phyloP scores from a whole-genome alignment of 805 yeast genomes.

The Saccharomycopsis sp. region DNA sequence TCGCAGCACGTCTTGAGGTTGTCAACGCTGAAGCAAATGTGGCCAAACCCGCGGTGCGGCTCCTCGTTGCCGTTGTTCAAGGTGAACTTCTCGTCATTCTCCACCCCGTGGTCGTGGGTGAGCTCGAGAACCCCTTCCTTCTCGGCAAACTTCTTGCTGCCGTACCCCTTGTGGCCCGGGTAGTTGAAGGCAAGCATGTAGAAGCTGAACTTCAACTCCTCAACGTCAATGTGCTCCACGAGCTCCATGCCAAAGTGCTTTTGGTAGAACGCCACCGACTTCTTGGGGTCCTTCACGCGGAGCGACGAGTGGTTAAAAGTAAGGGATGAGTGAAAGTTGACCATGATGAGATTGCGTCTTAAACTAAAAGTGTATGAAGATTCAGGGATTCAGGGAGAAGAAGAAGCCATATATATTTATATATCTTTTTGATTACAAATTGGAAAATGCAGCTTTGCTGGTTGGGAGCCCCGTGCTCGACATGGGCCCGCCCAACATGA shows the following conservation, averaged over 20 bases:
- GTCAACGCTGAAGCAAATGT: conserved; percentile 80
- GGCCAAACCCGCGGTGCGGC: conserved; percentile 89
- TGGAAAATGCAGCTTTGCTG: no score
- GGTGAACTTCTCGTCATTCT: conserved; percentile 44
- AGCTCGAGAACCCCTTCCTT: conserved; percentile 72
- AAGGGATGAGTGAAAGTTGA: conserved; percentile 22
- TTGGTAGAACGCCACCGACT: conserved; percentile 63
- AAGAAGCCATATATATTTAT: no score
- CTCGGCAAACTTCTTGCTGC: conserved; percentile 31
- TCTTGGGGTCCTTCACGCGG: conserved; percentile 74
- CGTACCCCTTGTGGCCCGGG: conserved; percentile 24
- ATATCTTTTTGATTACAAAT: no score
- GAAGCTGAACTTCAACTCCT: conserved; percentile 50
- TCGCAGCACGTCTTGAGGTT: conserved; percentile 58
- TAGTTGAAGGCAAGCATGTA: conserved; percentile 56
- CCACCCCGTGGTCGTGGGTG: conserved; percentile 71
- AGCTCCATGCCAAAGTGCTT: conserved; percentile 66
- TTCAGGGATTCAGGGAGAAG: no score
- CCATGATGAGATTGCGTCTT: no score
- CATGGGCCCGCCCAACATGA: no score
- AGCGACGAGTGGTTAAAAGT: conserved; percentile 62
- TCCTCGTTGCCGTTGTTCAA: conserved; percentile 77
- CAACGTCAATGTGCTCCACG: conserved; percentile 41
- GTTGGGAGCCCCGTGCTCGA: no score
- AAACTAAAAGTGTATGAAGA: no score